Evolutionary conservation across 768 basidiomycete species (phyloP).

Genomic region (Collybiopsis confluens): DNA sequence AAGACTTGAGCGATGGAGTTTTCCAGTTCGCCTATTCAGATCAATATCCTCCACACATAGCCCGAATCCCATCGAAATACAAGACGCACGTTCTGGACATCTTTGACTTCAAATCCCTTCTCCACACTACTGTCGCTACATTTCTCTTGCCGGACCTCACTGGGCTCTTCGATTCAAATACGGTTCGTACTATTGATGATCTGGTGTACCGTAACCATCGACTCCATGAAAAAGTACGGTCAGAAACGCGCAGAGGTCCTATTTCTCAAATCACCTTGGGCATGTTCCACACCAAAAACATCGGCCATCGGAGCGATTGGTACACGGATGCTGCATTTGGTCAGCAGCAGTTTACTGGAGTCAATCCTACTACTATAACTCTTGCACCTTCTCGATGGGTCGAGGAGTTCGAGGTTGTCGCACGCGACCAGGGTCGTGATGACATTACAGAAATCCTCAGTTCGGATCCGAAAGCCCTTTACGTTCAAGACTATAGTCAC

Average conservation of each 20-base stretch:
- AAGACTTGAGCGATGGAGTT: neutral
- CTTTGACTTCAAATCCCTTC: conserved; percentile 15
- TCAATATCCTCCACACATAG: conserved; percentile 18
- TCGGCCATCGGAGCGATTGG: conserved; percentile 27
- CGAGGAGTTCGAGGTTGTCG: conserved; percentile 13
- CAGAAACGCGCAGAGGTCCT: neutral
- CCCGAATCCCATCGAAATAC: conserved; percentile 12
- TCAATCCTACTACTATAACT: conserved; percentile 23
- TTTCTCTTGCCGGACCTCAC: conserved; percentile 2
- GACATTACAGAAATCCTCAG: conserved; percentile 13
- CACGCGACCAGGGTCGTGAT: conserved; percentile 11
- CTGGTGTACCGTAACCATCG: conserved; percentile 15
- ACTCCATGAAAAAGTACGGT: conserved; percentile 8
- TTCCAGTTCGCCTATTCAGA: conserved; percentile 16
- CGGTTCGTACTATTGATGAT: conserved; percentile 13
- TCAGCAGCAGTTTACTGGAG: conserved; percentile 26
- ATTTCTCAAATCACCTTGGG: conserved; percentile 1
- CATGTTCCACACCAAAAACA: conserved; percentile 21
- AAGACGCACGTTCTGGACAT: conserved; percentile 8
- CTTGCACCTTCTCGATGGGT: conserved; percentile 19
- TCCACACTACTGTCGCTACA: conserved; percentile 10
- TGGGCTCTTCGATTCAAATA: neutral
- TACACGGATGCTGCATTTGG: conserved; percentile 26
- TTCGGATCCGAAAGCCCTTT: conserved; percentile 12
- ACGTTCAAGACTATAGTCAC: conserved; percentile 22